These are phyloP conservation scores for Eustoma russellianum DNA, from an alignment of 257 asterid genomes.

Conservation along the genomic window DNA sequence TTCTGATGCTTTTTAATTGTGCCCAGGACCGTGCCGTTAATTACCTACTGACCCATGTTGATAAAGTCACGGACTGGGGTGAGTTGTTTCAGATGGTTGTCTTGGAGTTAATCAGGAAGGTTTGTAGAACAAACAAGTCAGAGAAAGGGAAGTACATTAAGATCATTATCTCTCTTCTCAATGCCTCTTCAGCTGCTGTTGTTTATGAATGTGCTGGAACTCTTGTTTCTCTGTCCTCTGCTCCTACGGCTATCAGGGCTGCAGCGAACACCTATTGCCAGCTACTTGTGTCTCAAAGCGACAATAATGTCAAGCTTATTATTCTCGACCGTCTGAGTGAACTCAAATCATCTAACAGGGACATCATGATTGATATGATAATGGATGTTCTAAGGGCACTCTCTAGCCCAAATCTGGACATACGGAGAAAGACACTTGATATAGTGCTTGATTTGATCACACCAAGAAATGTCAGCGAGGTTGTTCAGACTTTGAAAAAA, in stretches of 20 bases:
- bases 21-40: conserved; percentile 82
- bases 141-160: conserved; percentile 87
- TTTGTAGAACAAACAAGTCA: conserved; percentile 82
- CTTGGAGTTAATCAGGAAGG: conserved; percentile 78
- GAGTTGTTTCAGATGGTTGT: conserved; percentile 88
- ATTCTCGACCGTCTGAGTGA: conserved; percentile 82
- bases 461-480: conserved; percentile 80
- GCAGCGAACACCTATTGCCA: conserved; percentile 92
- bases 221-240: conserved; percentile 86
- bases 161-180: conserved; percentile 70
- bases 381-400: conserved; percentile 94
- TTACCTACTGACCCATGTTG: conserved; percentile 70
- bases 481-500: conserved; percentile 83
- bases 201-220: conserved; percentile 93
- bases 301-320: conserved; percentile 78
- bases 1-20: conserved; percentile 87
- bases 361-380: conserved; percentile 77
- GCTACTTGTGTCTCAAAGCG: conserved; percentile 92
- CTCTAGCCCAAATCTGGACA: conserved; percentile 85
- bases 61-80: conserved; percentile 81
- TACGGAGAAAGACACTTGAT: conserved; percentile 82
- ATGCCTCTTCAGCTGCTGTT: conserved; percentile 84
- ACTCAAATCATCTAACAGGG: conserved; percentile 70
- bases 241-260: conserved; percentile 88
- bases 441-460: conserved; percentile 86